These are phyloP conservation scores for Crithidia fasciculata DNA, from an alignment of 208 protist genomes.

Conservation along the genomic window DNA sequence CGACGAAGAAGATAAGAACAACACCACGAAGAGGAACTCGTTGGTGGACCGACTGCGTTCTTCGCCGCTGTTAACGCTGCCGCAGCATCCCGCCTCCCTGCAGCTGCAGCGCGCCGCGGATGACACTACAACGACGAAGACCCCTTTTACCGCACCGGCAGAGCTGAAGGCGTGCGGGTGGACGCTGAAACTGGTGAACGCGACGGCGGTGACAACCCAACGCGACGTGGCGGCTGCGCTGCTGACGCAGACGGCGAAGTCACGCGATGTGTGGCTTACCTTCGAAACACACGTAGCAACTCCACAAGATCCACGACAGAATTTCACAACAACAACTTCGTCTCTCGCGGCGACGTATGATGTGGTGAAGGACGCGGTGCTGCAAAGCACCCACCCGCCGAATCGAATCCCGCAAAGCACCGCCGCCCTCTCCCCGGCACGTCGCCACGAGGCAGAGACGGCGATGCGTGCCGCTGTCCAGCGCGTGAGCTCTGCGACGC, in stretches of 20 bases:
- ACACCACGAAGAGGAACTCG: neutral
- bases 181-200: slow-evolving; percentile 30
- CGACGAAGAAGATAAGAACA: neutral
- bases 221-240: slow-evolving; percentile 36
- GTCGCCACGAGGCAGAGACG: neutral
- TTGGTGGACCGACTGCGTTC: slow-evolving; percentile 7
- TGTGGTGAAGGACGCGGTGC: neutral
- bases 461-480: slow-evolving; percentile 23
- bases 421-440: slow-evolving; percentile 6
- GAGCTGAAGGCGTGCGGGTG: slow-evolving; percentile 23
- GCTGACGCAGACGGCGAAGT: slow-evolving; percentile 21
- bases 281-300: slow-evolving; percentile 15
- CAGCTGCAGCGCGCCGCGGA: slow-evolving; percentile 4
- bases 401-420: slow-evolving; percentile 17
- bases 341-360: no score
- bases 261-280: slow-evolving; percentile 36
- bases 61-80: slow-evolving; percentile 15
- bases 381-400: slow-evolving; percentile 10
- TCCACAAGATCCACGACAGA: neutral
- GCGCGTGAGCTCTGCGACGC: slow-evolving; percentile 16
- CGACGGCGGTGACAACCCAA: slow-evolving; percentile 19
- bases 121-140: neutral
- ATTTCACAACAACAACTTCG: neutral
- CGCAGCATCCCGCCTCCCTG: neutral
- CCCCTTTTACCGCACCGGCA: neutral